Base-by-base conservation (phyloP, 768 basidiomycete genomes). In the Podaxis sp. region DNA sequence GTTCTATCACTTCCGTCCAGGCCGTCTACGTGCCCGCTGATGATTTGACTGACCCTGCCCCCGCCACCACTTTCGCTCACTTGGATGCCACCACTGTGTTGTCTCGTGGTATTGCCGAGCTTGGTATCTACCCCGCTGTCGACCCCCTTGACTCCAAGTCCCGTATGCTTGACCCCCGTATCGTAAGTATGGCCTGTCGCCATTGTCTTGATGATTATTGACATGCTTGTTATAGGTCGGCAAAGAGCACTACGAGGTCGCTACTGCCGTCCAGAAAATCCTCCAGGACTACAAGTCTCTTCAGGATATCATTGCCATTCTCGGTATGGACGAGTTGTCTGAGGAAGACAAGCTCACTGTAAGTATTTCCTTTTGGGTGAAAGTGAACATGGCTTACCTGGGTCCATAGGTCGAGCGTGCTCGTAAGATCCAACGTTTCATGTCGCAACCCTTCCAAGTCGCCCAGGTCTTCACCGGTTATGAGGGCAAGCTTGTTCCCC, bases 251-350 rank as follows among this genome's bases (percentile, higher is more conserved):
- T 99, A 99, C 78, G 87, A 95, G 44, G 89, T 96, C 70, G 97
- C 97, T 64, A 97, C 96, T 63, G 92, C 93, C 55, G 93, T 95
- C 64, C 95, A 96, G 83, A 96, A 97, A 84, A 96, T 97, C 72
- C 91, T 95, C 60, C 93, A 95, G 80, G 93, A 95, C 76, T 96
- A 96, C 86, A 95, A 95, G 81, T 93, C 93, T 24, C 86, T 96
- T 69, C 95, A 96, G 80, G 97, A 99, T 85, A 99, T 99, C 78
- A 99, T 99, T 83, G 97, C 97, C 73, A 99, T 99, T 82, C 81
- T 99, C 72, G 97, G 97, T 85, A 99, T 99, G 97, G 97, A 99
- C 75, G 97, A 99, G 79, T 88, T 99, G 85, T 99, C 96, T 17
- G 97, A 99, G 76, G 97, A 99, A 82, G 97, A 99, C 82, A 99